Percentiles rank a stretch among this genome's conserved stretches.
These are phyloP conservation scores for Boletus patriciae DNA, from an alignment of 768 basidiomycete genomes.

Conservation along the genomic window DNA sequence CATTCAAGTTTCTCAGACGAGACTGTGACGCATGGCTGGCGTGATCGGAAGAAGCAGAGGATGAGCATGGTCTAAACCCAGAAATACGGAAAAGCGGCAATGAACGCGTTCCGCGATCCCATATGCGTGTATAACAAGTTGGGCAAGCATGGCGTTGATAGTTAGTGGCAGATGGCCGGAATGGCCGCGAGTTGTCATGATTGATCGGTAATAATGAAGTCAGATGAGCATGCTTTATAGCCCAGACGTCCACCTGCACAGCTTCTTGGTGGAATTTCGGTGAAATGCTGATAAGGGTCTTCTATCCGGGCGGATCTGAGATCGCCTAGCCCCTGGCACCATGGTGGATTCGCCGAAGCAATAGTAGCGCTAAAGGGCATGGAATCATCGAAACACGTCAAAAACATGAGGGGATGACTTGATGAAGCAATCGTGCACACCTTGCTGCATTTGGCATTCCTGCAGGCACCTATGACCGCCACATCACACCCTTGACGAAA, in stretches of 20 bases:
- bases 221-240: constrained; percentile 21
- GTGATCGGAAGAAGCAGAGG: constrained; percentile 18
- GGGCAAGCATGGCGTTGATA: constrained; percentile 10
- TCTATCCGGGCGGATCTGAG: constrained; percentile 25
- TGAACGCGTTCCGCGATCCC: constrained; percentile 24
- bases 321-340: constrained; percentile 19
- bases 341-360: constrained; percentile 21
- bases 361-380: constrained; percentile 17
- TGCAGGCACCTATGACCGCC: constrained; percentile 4
- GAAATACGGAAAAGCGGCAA: constrained; percentile 25
- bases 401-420: constrained; percentile 26
- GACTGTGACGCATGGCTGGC: constrained; percentile 12
- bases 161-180: neutral
- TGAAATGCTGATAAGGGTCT: constrained; percentile 32
- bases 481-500: constrained; percentile 8
- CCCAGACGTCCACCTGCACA: constrained; percentile 2
- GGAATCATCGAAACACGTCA: constrained; percentile 25
- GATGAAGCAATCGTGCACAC: constrained; percentile 15
- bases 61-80: constrained; percentile 3
- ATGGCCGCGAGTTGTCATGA: constrained; percentile 12
- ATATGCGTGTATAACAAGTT: constrained; percentile 1
- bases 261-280: constrained; percentile 19
- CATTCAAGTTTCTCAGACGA: constrained; percentile 17
- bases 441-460: constrained; percentile 16
- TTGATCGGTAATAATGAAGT: constrained; percentile 24